These are phyloP conservation scores for Olyra latifolia DNA, from an alignment of 176 grass and related monocot genomes.

Conservation along the genomic window DNA sequence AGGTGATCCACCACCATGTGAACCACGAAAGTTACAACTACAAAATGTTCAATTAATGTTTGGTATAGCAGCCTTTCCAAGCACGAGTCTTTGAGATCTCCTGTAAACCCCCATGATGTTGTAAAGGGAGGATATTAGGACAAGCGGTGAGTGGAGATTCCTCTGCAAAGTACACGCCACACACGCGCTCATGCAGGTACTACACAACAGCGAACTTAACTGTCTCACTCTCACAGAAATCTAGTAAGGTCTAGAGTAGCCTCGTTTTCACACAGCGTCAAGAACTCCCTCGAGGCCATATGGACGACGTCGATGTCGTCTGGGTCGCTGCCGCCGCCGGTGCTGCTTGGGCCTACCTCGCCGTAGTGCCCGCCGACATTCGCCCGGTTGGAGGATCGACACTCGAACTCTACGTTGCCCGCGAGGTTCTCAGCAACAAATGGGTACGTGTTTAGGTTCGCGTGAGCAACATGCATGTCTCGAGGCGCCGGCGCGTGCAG, in stretches of 20 bases:
- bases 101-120: no score
- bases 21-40: no score
- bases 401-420: not conserved
- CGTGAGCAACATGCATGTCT: not conserved
- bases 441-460: not conserved
- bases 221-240: not conserved
- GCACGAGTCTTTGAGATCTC: no score
- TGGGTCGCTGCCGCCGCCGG: not conserved
- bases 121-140: no score
- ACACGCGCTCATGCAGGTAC: no score
- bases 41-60: no score
- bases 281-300: constrained; percentile 33
- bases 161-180: no score
- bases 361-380: not conserved
- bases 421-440: not conserved
- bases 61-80: no score
- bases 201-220: not conserved
- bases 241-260: constrained; percentile 9
- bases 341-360: not conserved
- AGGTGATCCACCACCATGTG: no score
- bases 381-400: not conserved
- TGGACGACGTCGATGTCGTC: not conserved
- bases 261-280: not conserved
- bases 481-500: not conserved
- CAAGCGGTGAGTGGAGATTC: no score